Conservation (phyloP, 1,284 basidiomycete genomes). For the Tylopilus sp. region DNA sequence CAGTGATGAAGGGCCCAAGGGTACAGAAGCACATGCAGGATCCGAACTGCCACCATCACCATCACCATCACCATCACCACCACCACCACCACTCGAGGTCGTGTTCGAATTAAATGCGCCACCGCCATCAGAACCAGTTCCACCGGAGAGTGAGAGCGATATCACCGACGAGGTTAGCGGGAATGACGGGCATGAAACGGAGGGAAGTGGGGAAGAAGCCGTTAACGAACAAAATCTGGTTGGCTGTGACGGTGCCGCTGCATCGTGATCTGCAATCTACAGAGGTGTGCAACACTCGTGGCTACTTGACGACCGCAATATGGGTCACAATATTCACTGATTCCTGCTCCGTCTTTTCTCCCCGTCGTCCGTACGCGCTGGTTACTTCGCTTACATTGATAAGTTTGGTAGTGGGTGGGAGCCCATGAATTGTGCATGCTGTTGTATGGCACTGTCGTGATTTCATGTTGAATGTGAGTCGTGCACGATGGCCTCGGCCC, state of each 20-base stretch:
- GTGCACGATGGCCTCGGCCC: too few species aligned
- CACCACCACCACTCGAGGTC: slow-evolving; percentile 3
- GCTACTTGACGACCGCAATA: slow-evolving; percentile 13
- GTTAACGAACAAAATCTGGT: slow-evolving; percentile 10
- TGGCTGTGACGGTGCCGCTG: slow-evolving; percentile 19
- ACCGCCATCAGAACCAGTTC: slow-evolving; percentile 30
- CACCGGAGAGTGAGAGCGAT: slow-evolving; percentile 34
- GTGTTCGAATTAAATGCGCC: slow-evolving; percentile 30
- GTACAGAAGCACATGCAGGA: slow-evolving; percentile 14
- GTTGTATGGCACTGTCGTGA: neutral
- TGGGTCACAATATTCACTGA: neutral
- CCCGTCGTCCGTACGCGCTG: neutral
- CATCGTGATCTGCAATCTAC: slow-evolving; percentile 12
- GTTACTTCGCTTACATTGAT: neutral
- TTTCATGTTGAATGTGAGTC: too few species aligned
- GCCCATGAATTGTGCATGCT: neutral
- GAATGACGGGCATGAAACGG: slow-evolving; percentile 20
- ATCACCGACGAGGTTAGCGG: slow-evolving; percentile 32
- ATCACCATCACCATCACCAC: neutral
- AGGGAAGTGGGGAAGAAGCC: slow-evolving; percentile 15
- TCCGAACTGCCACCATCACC: neutral
- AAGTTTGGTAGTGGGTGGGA: neutral
- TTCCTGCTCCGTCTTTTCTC: slow-evolving; percentile 18
- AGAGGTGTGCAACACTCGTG: neutral
- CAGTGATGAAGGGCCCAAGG: slow-evolving; percentile 3